Evolutionary conservation across 2,329 filamentous ascomycete genomes (phyloP), one percentile per base, ranked within the genome.

Genomic region (Pseudogymnoascus sp.): DNA sequence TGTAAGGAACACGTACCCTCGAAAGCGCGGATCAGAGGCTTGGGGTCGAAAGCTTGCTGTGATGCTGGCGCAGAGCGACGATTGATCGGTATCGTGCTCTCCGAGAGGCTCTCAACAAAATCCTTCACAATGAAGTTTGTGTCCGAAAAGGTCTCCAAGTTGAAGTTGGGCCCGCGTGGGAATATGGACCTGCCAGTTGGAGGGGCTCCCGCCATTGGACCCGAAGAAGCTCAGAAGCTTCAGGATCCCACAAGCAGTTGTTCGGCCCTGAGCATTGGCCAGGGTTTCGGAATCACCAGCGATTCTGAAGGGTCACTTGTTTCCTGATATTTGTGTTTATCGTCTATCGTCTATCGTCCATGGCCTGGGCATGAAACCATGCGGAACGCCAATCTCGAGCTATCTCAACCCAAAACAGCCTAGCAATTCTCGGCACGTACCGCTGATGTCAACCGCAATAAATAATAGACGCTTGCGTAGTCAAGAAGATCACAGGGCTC

Each of bases 111-210:
- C 75, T 99, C 96, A 70, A 99, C 88, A 74, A 99, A 99, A 78
- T 99, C 95, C 72, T 96, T 92, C 68, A 97, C 93, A 67, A 97
- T 97, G 73, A 97, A 99, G 78, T 97, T 95, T 71, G 90, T 90
- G 74, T 82, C 90, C 64, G 90, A 90, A 76, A 93, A 91, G 78
- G 93, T 92, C 50, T 96, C 91, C 66, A 97, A 82, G 8, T 87
- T 91, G 78, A 97, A 97, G 75, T 83, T 89, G 65, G 91, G 90
- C 40, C 88, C 90, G 75, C 86, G 86, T 64, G 89, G 88, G 73
- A 90, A 93, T 73, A 93, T 82, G 68, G 86, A 69, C 65, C 70
- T 70, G 42, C 63, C 63, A 64, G 25, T 21, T 60, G 36, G 59
- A 60, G 59, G 36, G 36, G 36, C 38, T 40, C 59, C 59, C 14